Conservation (phyloP, 2,329 filamentous ascomycete species). For the Colletotrichum lini region DNA sequence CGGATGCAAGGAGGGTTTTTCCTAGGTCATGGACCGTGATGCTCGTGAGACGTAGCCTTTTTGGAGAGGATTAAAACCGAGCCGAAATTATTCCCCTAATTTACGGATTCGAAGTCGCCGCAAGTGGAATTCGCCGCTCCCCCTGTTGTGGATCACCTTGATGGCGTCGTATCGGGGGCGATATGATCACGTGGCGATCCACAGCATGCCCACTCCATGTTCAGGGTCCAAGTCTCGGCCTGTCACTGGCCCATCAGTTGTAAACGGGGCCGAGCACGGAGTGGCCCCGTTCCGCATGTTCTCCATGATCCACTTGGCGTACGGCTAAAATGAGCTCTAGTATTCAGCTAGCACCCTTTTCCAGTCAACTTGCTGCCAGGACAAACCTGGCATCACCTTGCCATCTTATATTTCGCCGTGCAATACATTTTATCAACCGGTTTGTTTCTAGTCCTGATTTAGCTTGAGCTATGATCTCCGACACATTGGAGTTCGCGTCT, state of each 20-base stretch:
- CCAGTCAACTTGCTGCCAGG: background rate
- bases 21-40: constrained; percentile 27
- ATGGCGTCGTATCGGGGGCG: constrained; percentile 18
- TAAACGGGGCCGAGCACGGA: constrained; percentile 10
- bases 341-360: background rate
- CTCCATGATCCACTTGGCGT: constrained; percentile 10
- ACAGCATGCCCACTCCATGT: background rate
- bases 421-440: no score
- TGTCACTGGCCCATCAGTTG: constrained; percentile 26
- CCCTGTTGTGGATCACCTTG: constrained; percentile 24
- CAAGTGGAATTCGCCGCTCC: background rate
- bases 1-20: background rate
- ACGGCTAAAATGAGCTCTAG: constrained; percentile 9
- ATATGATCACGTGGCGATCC: constrained; percentile 19
- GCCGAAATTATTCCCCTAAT: constrained; percentile 26
- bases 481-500: no score
- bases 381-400: background rate
- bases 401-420: background rate
- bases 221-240: constrained; percentile 21
- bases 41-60: constrained; percentile 21
- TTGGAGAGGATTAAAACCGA: background rate
- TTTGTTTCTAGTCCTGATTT: no score
- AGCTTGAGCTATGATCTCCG: background rate
- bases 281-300: constrained; percentile 8
- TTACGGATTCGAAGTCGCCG: background rate